Conservation (phyloP, 2,329 filamentous ascomycete genomes). For the Emmonsiellopsis sp. region DNA sequence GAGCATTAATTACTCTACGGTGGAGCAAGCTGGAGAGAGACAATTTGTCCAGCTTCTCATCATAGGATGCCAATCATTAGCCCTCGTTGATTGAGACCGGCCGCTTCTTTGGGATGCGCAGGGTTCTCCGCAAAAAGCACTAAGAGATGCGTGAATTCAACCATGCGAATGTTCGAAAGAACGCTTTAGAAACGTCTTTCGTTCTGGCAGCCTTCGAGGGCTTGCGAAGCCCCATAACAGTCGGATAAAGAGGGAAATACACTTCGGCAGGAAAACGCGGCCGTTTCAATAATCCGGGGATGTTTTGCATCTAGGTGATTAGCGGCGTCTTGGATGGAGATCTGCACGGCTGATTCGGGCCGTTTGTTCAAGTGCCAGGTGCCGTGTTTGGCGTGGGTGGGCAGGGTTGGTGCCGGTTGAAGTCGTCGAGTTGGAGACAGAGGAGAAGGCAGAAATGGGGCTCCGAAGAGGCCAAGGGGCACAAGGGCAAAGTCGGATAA, state of each 20-base stretch:
- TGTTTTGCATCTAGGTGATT: not conserved
- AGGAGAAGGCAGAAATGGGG: too few species aligned
- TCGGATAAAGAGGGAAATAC: not conserved
- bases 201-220: not conserved
- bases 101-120: not conserved
- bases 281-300: not conserved
- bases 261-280: not conserved
- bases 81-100: not conserved
- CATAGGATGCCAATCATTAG: not conserved
- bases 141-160: not conserved
- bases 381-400: not conserved
- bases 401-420: too few species aligned
- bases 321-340: not conserved
- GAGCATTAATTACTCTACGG: not conserved
- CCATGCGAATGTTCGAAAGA: not conserved
- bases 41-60: not conserved
- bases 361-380: not conserved
- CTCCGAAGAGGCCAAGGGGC: too few species aligned
- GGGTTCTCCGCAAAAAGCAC: slow-evolving; percentile 1
- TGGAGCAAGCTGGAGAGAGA: not conserved
- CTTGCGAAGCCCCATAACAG: not conserved
- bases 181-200: not conserved
- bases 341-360: not conserved
- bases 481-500: too few species aligned
- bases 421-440: too few species aligned